Evolutionary conservation across 1,139 yeast genomes (phyloP).

Genomic region (Zygosaccharomyces sapae): DNA sequence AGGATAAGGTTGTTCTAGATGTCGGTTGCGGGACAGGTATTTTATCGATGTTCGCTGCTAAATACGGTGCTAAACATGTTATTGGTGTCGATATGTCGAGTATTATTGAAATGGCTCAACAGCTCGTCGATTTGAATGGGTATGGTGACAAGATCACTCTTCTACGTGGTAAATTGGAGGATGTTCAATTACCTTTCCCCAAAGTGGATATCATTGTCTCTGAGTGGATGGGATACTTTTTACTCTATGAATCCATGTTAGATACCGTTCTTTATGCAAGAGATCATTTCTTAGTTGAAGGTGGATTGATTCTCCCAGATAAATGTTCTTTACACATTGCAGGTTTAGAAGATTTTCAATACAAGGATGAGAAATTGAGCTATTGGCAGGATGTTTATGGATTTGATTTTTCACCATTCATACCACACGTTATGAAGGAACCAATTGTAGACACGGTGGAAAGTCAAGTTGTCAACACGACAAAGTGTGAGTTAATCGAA

Average conservation of each 20-base stretch:
- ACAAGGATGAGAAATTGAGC: conserved; percentile 86
- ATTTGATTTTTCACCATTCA: conserved; percentile 77
- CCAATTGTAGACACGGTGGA: conserved; percentile 95
- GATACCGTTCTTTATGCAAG: conserved; percentile 94
- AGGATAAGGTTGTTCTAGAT: conserved; percentile 92
- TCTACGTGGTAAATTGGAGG: conserved; percentile 92
- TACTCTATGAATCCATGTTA: conserved; percentile 94
- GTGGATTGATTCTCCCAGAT: conserved; percentile 93
- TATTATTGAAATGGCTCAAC: conserved; percentile 88
- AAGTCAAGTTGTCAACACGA: conserved; percentile 68
- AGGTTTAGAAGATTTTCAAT: conserved; percentile 90
- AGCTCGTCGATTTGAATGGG: conserved; percentile 81
- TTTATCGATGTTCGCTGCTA: conserved; percentile 93
- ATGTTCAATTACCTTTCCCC: conserved; percentile 71
- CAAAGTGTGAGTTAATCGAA: conserved; percentile 65
- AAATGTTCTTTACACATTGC: conserved; percentile 88
- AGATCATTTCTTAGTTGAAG: conserved; percentile 80
- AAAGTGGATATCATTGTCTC: conserved; percentile 92
- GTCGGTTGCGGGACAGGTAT: conserved; percentile 99
- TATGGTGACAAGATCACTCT: conserved; percentile 82
- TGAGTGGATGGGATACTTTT: conserved; percentile 99
- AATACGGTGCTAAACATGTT: conserved; percentile 96
- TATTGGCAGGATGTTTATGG: conserved; percentile 98
- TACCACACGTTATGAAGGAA: conserved; percentile 77
- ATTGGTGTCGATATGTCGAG: conserved; percentile 97